Evolutionary conservation across 2,329 filamentous ascomycete species (phyloP).

Genomic region (Cladosporium phlei): DNA sequence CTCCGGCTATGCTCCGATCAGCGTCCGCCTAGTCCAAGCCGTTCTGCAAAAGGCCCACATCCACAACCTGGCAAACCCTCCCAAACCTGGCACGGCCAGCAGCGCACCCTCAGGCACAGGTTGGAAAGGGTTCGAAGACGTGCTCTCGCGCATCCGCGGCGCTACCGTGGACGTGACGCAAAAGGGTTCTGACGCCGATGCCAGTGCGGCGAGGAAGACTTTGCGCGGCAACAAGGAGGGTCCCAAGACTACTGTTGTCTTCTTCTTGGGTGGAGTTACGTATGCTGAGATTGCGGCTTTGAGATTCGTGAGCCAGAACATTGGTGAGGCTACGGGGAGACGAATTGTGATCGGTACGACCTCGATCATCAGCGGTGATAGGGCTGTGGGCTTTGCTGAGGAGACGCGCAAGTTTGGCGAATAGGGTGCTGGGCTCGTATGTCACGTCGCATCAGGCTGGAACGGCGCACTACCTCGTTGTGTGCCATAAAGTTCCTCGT

Average conservation of each 20-base stretch:
- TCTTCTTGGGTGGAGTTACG: constrained; percentile 94
- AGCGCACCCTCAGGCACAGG: constrained; percentile 57
- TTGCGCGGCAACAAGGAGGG: constrained; percentile 63
- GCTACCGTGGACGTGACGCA: constrained; percentile 89
- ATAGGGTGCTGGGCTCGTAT: too few relatives aligned
- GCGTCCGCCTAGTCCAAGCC: constrained; percentile 84
- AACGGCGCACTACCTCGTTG: too few relatives aligned
- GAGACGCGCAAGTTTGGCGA: constrained; percentile 29
- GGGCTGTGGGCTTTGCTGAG: constrained; percentile 68
- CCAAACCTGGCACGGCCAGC: constrained; percentile 39
- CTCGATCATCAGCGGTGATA: constrained; percentile 81
- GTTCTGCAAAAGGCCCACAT: constrained; percentile 87
- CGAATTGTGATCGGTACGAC: constrained; percentile 92
- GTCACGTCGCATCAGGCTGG: too few relatives aligned
- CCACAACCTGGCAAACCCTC: constrained; percentile 47
- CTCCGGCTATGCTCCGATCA: constrained; percentile 91
- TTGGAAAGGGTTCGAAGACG: constrained; percentile 91
- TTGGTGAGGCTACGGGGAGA: constrained; percentile 59
- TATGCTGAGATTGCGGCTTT: constrained; percentile 94
- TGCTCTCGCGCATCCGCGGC: constrained; percentile 79
- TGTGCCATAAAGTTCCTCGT: too few relatives aligned
- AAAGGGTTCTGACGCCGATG: constrained; percentile 86
- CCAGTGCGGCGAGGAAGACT: constrained; percentile 71
- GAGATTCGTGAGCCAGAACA: constrained; percentile 77
- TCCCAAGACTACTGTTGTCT: constrained; percentile 82